Evolutionary conservation across 192 early-diverging fungal species (phyloP), one percentile per base, ranked within the genome.

Genomic region (Chytriomyces sp.): DNA sequence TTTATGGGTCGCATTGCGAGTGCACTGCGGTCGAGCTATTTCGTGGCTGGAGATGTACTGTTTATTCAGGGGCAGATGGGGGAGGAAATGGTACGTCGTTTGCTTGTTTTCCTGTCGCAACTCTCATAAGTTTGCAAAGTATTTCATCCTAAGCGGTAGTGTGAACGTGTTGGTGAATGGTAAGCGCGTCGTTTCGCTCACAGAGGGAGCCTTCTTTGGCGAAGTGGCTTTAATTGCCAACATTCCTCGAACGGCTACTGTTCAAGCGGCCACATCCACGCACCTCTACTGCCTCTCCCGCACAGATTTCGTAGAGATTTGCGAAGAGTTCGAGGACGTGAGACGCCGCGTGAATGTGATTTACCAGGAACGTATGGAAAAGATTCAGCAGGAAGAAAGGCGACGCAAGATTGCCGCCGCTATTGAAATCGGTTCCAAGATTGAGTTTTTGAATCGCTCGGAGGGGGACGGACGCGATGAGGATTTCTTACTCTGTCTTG

Each of bases 41-140:
- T 72, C 52, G 57, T 82, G 5, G 38, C 67, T 14, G 81, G 84
- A 12, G 84, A 85, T 55, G 60, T 64, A 5, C 62, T 85, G 17
- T 78, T 82, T 38, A 72, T 77, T 22, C 79, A 84, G 57, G 83
- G 83, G 22, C 44, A 58, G 61, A 70, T 80, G 60, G 22, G 72
- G 33, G 72, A 83, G 56, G 73, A 77, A 8, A 85, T 85, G 84
- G 67, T n/a, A n/a, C n/a, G n/a, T n/a, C n/a, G n/a, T n/a, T n/a
- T n/a, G n/a, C n/a, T n/a, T n/a, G n/a, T n/a, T n/a, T n/a, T n/a
- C n/a, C n/a, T n/a, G n/a, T n/a, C n/a, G n/a, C n/a, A n/a, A n/a
- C n/a, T n/a, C n/a, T 34, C n/a, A 59, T 61, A 22, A 36, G 14
- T 32, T 62, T 34, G 37, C 17, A 4, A 69, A 60, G 71, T 86